Conservation (phyloP, 176 grass and related monocot genomes). For the Alopecurus myosuroides region DNA sequence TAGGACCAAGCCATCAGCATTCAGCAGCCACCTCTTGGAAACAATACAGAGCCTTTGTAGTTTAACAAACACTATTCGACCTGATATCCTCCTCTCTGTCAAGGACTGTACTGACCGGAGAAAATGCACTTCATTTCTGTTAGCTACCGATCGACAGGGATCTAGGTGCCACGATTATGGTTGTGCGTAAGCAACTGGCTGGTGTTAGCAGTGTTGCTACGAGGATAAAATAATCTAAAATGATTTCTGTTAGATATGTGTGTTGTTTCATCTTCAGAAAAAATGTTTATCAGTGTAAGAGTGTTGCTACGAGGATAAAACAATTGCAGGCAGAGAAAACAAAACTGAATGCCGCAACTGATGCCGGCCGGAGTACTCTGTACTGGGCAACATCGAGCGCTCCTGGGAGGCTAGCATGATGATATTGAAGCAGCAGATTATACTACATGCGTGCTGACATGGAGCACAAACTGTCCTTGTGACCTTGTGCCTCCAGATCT, state of each 20-base stretch:
- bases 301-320: background rate
- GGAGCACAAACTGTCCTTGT: too few species aligned
- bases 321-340: background rate
- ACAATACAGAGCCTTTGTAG: background rate
- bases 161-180: background rate
- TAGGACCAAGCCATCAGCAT: too few species aligned
- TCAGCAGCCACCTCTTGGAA: background rate
- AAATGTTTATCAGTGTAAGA: background rate
- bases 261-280: background rate
- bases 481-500: too few species aligned
- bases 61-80: background rate
- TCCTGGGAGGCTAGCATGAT: too few species aligned
- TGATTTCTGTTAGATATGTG: background rate
- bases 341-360: too few species aligned
- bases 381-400: too few species aligned
- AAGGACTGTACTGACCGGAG: background rate
- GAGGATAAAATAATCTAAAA: too few species aligned
- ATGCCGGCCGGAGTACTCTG: background rate
- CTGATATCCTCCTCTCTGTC: background rate
- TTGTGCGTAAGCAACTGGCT: background rate
- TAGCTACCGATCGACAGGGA: background rate
- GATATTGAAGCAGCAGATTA: too few species aligned
- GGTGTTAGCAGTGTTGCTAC: too few species aligned
- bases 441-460: too few species aligned
- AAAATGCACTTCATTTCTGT: background rate